Evolutionary conservation across 2,329 filamentous ascomycete species (phyloP), one percentile per base, ranked within the genome.

Genomic region (Emergomyces orientalis): DNA sequence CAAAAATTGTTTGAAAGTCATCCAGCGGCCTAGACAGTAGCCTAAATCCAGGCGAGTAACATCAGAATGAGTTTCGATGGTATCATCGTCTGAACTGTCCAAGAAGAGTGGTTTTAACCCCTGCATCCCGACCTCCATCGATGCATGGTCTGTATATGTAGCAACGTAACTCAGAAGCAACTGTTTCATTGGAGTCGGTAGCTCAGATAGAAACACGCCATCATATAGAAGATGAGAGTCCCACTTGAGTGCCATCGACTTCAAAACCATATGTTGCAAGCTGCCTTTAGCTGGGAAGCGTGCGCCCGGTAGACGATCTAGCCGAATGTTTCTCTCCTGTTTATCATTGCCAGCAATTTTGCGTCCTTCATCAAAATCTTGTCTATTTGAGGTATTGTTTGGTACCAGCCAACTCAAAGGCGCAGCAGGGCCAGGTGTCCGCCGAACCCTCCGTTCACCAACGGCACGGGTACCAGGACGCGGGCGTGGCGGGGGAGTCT

Each of bases 171-270:
- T 84, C 30, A 87, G 69, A 41, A 88, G 66, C 1, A 78, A 71
- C 64, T 81, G 73, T 66, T 84, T 84, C 6, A 85, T 68, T 49
- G 77, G 75, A 19, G 76, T 71, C 0, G 84, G 82, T 14, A 87
- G 68, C 2, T 80, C 74, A 1, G 77, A 74, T 2, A 87, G 71
- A 59, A 82, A 83, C 22, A 80, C 73, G 62, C 82, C 79, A 67
- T 86, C 83, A 65, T 85, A 84, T 60, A 82, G 78, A 32, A 81
- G 71, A 64, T 87, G 79, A 71, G 80, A 79, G 11, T 77, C 71
- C 84, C 84, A 88, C 30, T 84, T 78, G 30, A 71, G 68, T 2
- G 84, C 83, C 67, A 86, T 80, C 0, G 77, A 76, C 66, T 81
- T 84, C 45, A 87, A 69, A 19, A 79, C 71, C 5, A 76, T 69